These are phyloP conservation scores for Diaporthe sp. DNA, from an alignment of 2,329 filamentous ascomycete species.

Conservation along the genomic window DNA sequence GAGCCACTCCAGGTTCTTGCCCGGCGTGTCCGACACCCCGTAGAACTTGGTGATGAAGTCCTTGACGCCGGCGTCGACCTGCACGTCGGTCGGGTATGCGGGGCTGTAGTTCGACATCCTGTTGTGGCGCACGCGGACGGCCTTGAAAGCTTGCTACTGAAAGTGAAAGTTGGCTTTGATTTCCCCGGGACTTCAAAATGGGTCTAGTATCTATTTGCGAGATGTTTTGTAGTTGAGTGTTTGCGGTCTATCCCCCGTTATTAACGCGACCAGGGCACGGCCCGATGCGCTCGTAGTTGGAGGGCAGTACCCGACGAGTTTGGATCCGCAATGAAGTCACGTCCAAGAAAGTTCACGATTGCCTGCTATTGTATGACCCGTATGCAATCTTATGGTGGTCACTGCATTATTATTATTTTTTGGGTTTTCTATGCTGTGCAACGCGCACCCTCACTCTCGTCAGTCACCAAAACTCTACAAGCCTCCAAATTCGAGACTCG, in stretches of 20 bases:
- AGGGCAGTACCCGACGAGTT: constrained; percentile 28
- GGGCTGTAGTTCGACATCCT: constrained; percentile 44
- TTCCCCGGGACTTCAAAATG: background rate
- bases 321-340: constrained; percentile 34
- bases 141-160: background rate
- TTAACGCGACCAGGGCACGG: constrained; percentile 11
- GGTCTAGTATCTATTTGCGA: background rate
- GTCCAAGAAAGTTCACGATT: background rate
- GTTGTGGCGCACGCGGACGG: background rate
- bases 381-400: background rate
- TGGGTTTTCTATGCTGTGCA: background rate
- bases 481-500: background rate
- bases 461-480: background rate
- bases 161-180: background rate
- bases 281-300: constrained; percentile 17
- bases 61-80: constrained; percentile 42
- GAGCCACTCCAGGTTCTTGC: constrained; percentile 58
- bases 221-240: background rate
- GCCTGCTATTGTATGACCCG: background rate
- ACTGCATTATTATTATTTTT: background rate
- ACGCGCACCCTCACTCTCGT: background rate
- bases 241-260: background rate
- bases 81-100: constrained; percentile 44
- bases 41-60: constrained; percentile 60
- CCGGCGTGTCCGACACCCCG: constrained; percentile 55